Evolutionary conservation across 2,329 filamentous ascomycete genomes (phyloP).

Genomic region (Arthrobotrys sphaeroides): DNA sequence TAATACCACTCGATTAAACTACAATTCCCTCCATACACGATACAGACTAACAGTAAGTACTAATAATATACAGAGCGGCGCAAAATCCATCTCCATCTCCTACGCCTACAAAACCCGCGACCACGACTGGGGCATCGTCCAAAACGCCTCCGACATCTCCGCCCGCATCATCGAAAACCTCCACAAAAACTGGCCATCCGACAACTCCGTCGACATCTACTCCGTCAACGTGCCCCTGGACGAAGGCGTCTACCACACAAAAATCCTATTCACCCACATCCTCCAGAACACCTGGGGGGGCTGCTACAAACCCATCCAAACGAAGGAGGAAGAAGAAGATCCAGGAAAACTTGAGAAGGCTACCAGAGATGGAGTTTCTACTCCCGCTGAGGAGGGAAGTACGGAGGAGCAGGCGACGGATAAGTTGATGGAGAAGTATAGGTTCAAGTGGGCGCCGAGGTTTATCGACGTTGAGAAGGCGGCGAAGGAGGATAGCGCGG

Average conservation of each 20-base stretch:
- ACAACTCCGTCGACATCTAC: slow-evolving; percentile 79
- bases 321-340: slow-evolving; percentile 75
- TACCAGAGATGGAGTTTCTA: slow-evolving; percentile 73
- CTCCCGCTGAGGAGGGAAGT: slow-evolving; percentile 58
- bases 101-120: slow-evolving; percentile 89
- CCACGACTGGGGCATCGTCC: slow-evolving; percentile 83
- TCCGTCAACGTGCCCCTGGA: slow-evolving; percentile 89
- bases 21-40: no score
- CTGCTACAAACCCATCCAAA: slow-evolving; percentile 72
- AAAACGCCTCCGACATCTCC: slow-evolving; percentile 76
- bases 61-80: slow-evolving; percentile 65
- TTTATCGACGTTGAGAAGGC: slow-evolving; percentile 82
- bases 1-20: no score
- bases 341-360: slow-evolving; percentile 75
- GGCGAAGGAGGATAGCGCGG: slow-evolving; percentile 62
- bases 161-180: slow-evolving; percentile 83
- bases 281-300: slow-evolving; percentile 93
- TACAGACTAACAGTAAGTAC: no score
- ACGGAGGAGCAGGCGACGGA: slow-evolving; percentile 69
- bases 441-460: slow-evolving; percentile 89
- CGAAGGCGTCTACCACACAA: slow-evolving; percentile 73
- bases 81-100: slow-evolving; percentile 79
- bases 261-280: slow-evolving; percentile 84
- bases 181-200: slow-evolving; percentile 75
- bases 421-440: slow-evolving; percentile 63